Conservation (phyloP, 805 yeast genomes). For the Isabelozyma rhagii region DNA sequence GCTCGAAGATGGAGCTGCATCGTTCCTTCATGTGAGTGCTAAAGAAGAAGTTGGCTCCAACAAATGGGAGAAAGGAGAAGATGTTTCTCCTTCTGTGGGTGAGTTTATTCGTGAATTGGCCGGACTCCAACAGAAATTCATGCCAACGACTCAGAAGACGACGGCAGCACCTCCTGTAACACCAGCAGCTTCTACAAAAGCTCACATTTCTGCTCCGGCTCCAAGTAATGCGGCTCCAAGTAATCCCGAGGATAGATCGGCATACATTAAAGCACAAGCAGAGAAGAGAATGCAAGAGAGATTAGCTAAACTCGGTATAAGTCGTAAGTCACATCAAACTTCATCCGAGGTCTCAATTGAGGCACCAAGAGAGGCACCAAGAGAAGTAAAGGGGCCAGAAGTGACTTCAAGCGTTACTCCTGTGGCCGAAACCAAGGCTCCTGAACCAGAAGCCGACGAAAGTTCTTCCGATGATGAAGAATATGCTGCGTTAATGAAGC, state of each 20-base stretch:
- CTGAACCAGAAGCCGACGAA: conserved; percentile 4
- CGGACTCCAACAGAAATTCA: conserved; percentile 8
- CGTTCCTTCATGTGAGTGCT: conserved; percentile 37
- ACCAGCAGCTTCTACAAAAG: conserved; percentile 3
- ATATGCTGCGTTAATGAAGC: conserved; percentile 46
- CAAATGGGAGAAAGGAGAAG: conserved; percentile 81
- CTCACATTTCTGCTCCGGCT: conserved; percentile 3
- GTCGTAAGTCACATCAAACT: conserved; percentile 19
- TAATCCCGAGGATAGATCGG: conserved; percentile 66
- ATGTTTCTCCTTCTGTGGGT: conserved; percentile 62
- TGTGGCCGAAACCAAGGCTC: conserved; percentile 5
- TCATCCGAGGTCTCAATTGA: not conserved
- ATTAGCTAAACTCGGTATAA: conserved; percentile 75
- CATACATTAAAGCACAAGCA: conserved; percentile 75
- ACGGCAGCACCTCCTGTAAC: conserved; percentile 3
- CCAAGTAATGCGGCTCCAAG: conserved; percentile 7
- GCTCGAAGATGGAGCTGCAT: conserved; percentile 49
- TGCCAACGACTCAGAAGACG: conserved; percentile 6
- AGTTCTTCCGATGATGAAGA: conserved; percentile 39
- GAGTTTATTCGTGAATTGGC: conserved; percentile 56
- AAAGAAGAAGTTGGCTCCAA: conserved; percentile 51
- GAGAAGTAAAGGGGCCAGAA: conserved; percentile 3
- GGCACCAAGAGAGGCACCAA: not conserved
- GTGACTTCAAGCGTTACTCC: conserved; percentile 1
- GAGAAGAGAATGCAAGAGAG: conserved; percentile 79